Base-by-base conservation (phyloP, 495 filamentous ascomycete species). In the Aspergillus olivimuriae region DNA sequence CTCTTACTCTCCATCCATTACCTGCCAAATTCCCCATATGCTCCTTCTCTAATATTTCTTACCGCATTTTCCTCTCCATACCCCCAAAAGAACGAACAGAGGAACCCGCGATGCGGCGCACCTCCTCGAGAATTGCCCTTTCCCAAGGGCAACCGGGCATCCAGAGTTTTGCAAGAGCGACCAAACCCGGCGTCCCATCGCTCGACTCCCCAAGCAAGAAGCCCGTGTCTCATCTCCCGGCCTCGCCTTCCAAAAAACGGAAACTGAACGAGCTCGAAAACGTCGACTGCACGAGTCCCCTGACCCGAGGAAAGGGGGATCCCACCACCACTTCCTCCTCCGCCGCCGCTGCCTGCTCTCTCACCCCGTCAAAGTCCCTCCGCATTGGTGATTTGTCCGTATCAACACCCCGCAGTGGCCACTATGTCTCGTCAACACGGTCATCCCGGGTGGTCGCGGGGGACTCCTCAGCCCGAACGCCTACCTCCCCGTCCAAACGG, bases 191-290 rank as follows among this genome's bases (percentile, higher is more conserved):
- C 9, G 40, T 63, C 21, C 32, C 47, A 4, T 41, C 59, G 12
- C 48, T 8, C 18, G 31, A 12, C 41, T 44, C 17, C n/a, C 32
- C 14, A 63, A 62, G 40, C 57, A 56, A 33, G 39, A 45, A 2
- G 31, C 41, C 43, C 10, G 23, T 31, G 3, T 14, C 47, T 3
- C 16, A 19, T 22, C 55, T 65, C 1, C 53, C 65, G 11, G 51
- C 57, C 41, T 67, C 69, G 12, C 69, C 69, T 43, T 73, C 69
- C 45, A 73, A 73, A 52, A 73, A 73, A 43, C 55, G 69, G 37
- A 73, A 71, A 50, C 44, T 73, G 31, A 58, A 66, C 40, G 67
- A 72, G 47, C 46, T 70, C 32, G 60, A 66, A 44, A 69, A 68
- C 23, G 51, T 64, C 23, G 55, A 60, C 34, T 45, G 47, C 34